Evolutionary conservation across 1,284 basidiomycete genomes (phyloP).

Genomic region (Mycena sp.): DNA sequence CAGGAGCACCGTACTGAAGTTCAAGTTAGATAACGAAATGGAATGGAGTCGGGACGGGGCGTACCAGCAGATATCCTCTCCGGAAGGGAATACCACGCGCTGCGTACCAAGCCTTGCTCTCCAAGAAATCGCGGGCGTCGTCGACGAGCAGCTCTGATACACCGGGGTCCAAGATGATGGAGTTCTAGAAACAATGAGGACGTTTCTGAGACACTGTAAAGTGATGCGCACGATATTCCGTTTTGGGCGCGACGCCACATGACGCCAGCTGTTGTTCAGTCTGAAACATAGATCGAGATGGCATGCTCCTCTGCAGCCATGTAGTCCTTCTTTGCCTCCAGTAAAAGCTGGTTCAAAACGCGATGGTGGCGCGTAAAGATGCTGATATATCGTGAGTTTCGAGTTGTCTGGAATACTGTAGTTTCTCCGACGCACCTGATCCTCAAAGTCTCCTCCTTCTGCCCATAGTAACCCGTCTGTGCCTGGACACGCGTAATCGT

Average conservation of each 20-base stretch:
- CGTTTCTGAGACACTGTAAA: too few relatives aligned
- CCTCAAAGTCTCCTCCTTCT: slow-evolving; percentile 47
- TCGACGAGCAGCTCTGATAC: slow-evolving; percentile 69
- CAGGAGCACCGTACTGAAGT: slow-evolving; percentile 72
- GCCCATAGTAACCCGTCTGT: slow-evolving; percentile 44
- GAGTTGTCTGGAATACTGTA: not conserved
- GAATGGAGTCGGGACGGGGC: slow-evolving; percentile 24
- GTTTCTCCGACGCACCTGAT: slow-evolving; percentile 45
- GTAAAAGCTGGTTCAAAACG: slow-evolving; percentile 59
- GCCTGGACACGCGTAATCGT: slow-evolving; percentile 49
- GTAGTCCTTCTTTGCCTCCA: slow-evolving; percentile 66
- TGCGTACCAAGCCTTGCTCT: slow-evolving; percentile 72
- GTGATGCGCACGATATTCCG: slow-evolving; percentile 40
- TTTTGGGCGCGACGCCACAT: slow-evolving; percentile 67
- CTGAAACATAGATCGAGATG: slow-evolving; percentile 66
- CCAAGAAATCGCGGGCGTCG: slow-evolving; percentile 74
- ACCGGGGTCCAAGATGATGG: slow-evolving; percentile 74
- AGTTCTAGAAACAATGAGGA: slow-evolving; percentile 51
- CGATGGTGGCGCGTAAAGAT: slow-evolving; percentile 60
- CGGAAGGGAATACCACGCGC: slow-evolving; percentile 78
- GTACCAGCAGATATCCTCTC: slow-evolving; percentile 73
- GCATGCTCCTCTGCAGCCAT: slow-evolving; percentile 58
- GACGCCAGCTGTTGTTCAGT: slow-evolving; percentile 58
- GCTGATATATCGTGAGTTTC: slow-evolving; percentile 41
- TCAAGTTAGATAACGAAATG: not conserved